Base-by-base conservation (phyloP, 2,329 filamentous ascomycete species). In the Colletotrichum sp. region DNA sequence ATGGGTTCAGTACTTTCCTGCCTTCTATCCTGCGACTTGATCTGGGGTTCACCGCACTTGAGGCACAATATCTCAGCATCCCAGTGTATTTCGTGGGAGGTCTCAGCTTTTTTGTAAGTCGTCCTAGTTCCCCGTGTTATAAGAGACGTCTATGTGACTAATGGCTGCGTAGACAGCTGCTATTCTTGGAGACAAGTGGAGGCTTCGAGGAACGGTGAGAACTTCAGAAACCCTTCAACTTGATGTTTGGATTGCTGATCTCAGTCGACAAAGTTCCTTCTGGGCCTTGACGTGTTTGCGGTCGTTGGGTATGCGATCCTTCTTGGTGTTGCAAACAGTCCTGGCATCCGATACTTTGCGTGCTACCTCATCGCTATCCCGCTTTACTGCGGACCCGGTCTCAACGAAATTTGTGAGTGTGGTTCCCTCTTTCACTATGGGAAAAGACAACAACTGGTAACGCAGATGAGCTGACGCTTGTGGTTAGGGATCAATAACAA, bases 1-100 rank as follows among this genome's bases (percentile, higher is more conserved):
- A 90, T 78, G 90, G 89, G 15, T 91, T 91, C 80, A 88, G 86
- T 77, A 91, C 89, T 16, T 92, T 92, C 79, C 81, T 91, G 6
- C 91, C 90, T 3, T 87, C 87, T 2, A 92, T 92, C 76, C 83
- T 92, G 60, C 83, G 85, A 60, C 57, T 63, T 21, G 85, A 84
- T 24, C 87, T 91, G 80, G 89, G 89, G 6, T 91, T 89, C 79
- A 81, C 84, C 44, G 85, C 84, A 13, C 82, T 90, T 18, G 83
- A 88, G 78, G 86, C 87, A 13, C 89, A 92, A 71, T 87, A 89
- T 32, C 82, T 91, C 28, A 91, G 89, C 5, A 88, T 91, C 1
- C 90, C 90, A 0, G 88, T 91, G 16, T 91, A 90, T 77, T 80
- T 90, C 15, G 86, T 87, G 75, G 89, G 88, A 3, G 88, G 86